Evolutionary conservation across 495 filamentous ascomycete species (phyloP).

Genomic region (Apiosordaria backusii): DNA sequence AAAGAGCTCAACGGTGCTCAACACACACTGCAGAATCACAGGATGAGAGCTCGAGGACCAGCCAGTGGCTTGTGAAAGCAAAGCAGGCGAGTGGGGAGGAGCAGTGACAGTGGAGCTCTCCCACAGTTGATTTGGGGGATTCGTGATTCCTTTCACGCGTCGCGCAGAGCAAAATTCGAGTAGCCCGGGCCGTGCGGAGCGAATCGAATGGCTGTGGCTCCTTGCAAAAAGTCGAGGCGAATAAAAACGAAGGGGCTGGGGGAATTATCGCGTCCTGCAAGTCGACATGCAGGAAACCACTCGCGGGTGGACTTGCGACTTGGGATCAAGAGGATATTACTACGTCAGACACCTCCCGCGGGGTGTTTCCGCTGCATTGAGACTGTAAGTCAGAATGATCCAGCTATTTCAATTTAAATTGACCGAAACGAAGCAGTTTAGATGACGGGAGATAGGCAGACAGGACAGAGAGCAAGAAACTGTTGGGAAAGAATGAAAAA

Average conservation of each 20-base stretch:
- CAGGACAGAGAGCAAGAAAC: neutral
- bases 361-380: neutral
- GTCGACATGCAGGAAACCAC: slow-evolving; percentile 14
- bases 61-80: slow-evolving; percentile 11
- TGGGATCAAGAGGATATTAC: neutral
- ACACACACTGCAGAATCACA: neutral
- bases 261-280: slow-evolving; percentile 6
- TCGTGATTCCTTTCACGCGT: slow-evolving; percentile 17
- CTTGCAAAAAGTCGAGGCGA: slow-evolving; percentile 18
- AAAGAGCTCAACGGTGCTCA: neutral
- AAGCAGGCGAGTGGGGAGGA: slow-evolving; percentile 9
- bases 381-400: neutral
- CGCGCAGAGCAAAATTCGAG: slow-evolving; percentile 4
- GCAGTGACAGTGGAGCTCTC: slow-evolving; percentile 9
- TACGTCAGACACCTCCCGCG: neutral
- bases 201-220: slow-evolving; percentile 25
- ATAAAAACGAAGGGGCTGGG: slow-evolving; percentile 34
- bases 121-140: slow-evolving; percentile 6
- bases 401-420: neutral
- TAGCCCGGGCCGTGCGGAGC: slow-evolving; percentile 13
- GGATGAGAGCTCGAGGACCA: neutral
- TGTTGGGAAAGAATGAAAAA: neutral
- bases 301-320: neutral
- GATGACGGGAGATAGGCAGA: no score
- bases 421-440: neutral